Conservation (phyloP, 331 rosid genomes). For the Prunus yedoensis region DNA sequence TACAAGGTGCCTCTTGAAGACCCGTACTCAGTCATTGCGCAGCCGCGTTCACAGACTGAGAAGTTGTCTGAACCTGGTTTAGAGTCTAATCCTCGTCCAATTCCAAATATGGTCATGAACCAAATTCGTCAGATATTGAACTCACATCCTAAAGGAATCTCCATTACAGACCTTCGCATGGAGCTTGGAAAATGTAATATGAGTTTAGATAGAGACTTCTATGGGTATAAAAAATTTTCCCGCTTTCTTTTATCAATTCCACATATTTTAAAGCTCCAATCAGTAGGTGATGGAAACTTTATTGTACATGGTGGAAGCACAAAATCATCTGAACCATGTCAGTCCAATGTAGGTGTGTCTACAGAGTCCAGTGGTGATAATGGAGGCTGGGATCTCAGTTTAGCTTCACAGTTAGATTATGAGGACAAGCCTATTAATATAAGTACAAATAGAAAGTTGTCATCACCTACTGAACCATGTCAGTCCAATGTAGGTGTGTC, state of each 20-base stretch:
- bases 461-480: slow-evolving; percentile 20
- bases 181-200: slow-evolving; percentile 37
- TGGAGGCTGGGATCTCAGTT: slow-evolving; percentile 19
- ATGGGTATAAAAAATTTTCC: slow-evolving; percentile 48
- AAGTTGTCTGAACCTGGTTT: slow-evolving; percentile 33
- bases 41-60: slow-evolving; percentile 26
- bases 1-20: slow-evolving; percentile 55
- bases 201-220: slow-evolving; percentile 38
- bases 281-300: slow-evolving; percentile 26
- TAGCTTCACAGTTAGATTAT: slow-evolving; percentile 29
- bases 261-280: slow-evolving; percentile 35
- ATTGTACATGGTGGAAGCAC: slow-evolving; percentile 16
- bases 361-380: slow-evolving; percentile 15
- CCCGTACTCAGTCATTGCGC: slow-evolving; percentile 42
- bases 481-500: slow-evolving; percentile 7
- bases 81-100: slow-evolving; percentile 30
- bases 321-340: slow-evolving; percentile 22
- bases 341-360: slow-evolving; percentile 5
- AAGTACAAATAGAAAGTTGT: slow-evolving; percentile 22
- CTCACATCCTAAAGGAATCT: slow-evolving; percentile 57
- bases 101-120: slow-evolving; percentile 36
- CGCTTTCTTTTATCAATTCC: slow-evolving; percentile 54
- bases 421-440: slow-evolving; percentile 24
- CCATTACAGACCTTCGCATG: slow-evolving; percentile 37
- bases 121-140: slow-evolving; percentile 41